Evolutionary conservation across 2,329 filamentous ascomycete genomes (phyloP), one percentile per base, ranked within the genome.

Genomic region (Fusarium stilboides): DNA sequence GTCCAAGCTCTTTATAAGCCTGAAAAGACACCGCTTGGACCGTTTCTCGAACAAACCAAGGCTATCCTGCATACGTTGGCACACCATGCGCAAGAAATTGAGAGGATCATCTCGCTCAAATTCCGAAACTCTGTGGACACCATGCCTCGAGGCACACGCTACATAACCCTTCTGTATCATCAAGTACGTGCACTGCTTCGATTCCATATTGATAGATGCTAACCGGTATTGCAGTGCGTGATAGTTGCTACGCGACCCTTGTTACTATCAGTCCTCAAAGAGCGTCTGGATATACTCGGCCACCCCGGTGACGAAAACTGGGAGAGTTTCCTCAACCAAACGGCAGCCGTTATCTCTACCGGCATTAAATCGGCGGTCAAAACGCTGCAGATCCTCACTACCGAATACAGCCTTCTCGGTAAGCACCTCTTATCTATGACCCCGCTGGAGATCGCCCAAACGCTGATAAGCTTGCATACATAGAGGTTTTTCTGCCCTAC

Each of bases 321-420:
- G 34, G 74, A 78, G 10, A 75, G 56, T 0, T 78, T 82, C 33
- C 62, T 81, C 0, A 70, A 69, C 3, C 76, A 75, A 3, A 81
- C 79, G 2, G 78, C 75, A 14, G 67, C 78, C 0, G 56, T 82
- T 0, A 80, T 82, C 9, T 78, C 77, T 0, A 80, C 77, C 0
- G 79, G 81, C 6, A 82, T 82, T 20, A 82, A 82, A 34, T 83
- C 80, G 0, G 80, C 81, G 0, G 69, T 74, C 5, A 83, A 82
- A 47, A 80, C 78, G 0, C 67, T 82, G 0, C 78, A 81, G 40
- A 81, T 83, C 1, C 56, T 83, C 1, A 75, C 74, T 0, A 74
- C 75, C 17, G 79, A 80, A 22, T 75, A 80, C 7, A 75, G 77
- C 15, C 67, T 80, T 0, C 73, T 81, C 0, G 80, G 80, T 81